phyloP scores from a whole-genome alignment of 345 rosid genomes.

The Physaria fendleri region DNA sequence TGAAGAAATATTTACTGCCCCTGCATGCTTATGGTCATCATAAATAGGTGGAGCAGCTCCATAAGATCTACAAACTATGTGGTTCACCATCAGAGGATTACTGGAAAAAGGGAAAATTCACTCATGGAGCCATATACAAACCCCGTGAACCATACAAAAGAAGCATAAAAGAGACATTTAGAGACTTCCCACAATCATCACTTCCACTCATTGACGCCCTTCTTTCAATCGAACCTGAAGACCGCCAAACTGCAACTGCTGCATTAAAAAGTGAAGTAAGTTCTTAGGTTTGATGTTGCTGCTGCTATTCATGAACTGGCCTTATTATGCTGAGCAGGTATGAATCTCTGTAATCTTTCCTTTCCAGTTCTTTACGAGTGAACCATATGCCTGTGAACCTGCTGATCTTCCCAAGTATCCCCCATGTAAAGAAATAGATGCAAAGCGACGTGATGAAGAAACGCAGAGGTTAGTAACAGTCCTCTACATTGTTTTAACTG shows the following conservation, averaged over 20 bases:
- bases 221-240: conserved; percentile 92
- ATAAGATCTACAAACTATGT: conserved; percentile 94
- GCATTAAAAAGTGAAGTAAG: conserved; percentile 79
- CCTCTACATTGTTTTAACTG: no score
- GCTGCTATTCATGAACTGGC: neutral
- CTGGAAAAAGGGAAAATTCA: conserved; percentile 92
- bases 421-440: no score
- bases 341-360: conserved; percentile 1
- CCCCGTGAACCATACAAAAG: conserved; percentile 93
- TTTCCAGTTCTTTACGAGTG: conserved; percentile 70
- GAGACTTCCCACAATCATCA: conserved; percentile 76
- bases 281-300: conserved; percentile 12
- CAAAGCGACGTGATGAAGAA: no score
- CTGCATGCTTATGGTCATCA: no score
- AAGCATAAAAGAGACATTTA: conserved; percentile 73
- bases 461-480: no score
- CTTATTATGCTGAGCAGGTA: conserved; percentile 1
- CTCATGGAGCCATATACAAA: conserved; percentile 88
- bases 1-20: no score
- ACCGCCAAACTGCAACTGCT: conserved; percentile 77
- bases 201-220: conserved; percentile 77
- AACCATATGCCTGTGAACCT: conserved; percentile 86
- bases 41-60: conserved; percentile 90
- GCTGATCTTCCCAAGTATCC: conserved; percentile 89
- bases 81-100: conserved; percentile 97